Base-by-base conservation (phyloP, 2,329 filamentous ascomycete genomes). In the Curvularia hawaiiensis region DNA sequence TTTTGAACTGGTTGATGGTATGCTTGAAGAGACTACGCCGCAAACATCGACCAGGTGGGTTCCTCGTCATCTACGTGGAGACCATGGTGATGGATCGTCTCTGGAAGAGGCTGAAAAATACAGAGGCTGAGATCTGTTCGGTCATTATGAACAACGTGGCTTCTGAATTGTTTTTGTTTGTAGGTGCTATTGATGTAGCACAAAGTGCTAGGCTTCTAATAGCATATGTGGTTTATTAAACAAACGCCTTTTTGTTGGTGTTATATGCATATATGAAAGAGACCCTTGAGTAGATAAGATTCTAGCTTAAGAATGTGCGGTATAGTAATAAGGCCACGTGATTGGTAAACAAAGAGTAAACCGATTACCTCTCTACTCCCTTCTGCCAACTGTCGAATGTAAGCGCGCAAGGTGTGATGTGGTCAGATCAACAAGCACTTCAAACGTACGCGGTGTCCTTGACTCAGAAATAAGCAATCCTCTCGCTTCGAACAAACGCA, bases 11-110 rank as follows among this genome's bases (percentile, higher is more conserved):
- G 90, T 92, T 63, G 88, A 91, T 72, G 86, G 85, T 81, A 93
- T 94, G 90, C 87, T 95, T 82, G 90, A 92, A 80, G 90, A 94
- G 85, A 88, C 85, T 35, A 90, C 85, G 7, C 90, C 91, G 44
- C 85, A 89, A 59, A 90, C 83, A 10, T 92, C 88, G 2, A 79
- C 85, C 76, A 88, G 86, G 79, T 94, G 91, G 90, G 83, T 82
- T 72, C 89, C 90, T 44, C 83, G 83, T 20, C 31, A 41, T 20
- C 47, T 47, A 9, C 54, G 28, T 45, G 48, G 30, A 8, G 59
- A 54, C 14, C 26, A 35, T n/a, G 48, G 33, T 12, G 60, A 54
- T 6, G 40, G 44, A 3, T 47, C 53, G 8, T 56, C 53, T 6
- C 28, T 44, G 5, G 50, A 40, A 12, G 40, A 53, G 30, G 46